phyloP scores from a whole-genome alignment of 495 filamentous ascomycete species.

The Trichoderma gamsii region DNA sequence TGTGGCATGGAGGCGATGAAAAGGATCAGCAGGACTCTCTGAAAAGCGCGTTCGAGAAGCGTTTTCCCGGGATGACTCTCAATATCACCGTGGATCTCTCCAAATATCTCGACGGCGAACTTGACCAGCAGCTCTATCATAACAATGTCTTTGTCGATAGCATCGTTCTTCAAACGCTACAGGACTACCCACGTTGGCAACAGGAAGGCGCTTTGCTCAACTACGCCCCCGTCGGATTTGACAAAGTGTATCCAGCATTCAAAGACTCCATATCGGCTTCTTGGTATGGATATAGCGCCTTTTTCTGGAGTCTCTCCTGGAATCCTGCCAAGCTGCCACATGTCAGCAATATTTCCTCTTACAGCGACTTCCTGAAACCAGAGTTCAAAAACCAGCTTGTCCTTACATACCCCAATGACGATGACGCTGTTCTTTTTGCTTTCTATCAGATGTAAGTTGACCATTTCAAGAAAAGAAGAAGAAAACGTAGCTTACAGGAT shows the following conservation, averaged over 20 bases:
- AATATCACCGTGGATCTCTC: slow-evolving; percentile 36
- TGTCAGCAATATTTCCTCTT: slow-evolving; percentile 22
- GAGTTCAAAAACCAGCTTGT: slow-evolving; percentile 31
- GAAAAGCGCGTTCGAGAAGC: slow-evolving; percentile 26
- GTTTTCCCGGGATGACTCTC: slow-evolving; percentile 31
- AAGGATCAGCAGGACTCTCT: slow-evolving; percentile 25
- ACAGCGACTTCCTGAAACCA: slow-evolving; percentile 28
- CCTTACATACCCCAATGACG: slow-evolving; percentile 38
- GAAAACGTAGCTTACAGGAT: slow-evolving; percentile 10
- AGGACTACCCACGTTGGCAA: slow-evolving; percentile 36
- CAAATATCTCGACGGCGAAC: slow-evolving; percentile 32
- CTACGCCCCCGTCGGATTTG: slow-evolving; percentile 29
- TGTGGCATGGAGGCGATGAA: slow-evolving; percentile 32
- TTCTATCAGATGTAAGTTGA: slow-evolving; percentile 28
- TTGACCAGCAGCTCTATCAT: slow-evolving; percentile 28
- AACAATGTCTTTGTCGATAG: slow-evolving; percentile 28
- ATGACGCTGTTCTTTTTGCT: slow-evolving; percentile 32
- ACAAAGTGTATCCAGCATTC: slow-evolving; percentile 24
- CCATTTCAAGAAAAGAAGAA: not conserved
- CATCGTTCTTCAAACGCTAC: slow-evolving; percentile 32
- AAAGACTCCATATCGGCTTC: slow-evolving; percentile 23
- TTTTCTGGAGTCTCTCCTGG: slow-evolving; percentile 20
- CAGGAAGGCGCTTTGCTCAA: slow-evolving; percentile 27
- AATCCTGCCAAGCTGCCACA: slow-evolving; percentile 21
- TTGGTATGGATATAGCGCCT: not conserved